Conservation (phyloP, 129 eudicot genomes). For the Flaveria robusta region DNA sequence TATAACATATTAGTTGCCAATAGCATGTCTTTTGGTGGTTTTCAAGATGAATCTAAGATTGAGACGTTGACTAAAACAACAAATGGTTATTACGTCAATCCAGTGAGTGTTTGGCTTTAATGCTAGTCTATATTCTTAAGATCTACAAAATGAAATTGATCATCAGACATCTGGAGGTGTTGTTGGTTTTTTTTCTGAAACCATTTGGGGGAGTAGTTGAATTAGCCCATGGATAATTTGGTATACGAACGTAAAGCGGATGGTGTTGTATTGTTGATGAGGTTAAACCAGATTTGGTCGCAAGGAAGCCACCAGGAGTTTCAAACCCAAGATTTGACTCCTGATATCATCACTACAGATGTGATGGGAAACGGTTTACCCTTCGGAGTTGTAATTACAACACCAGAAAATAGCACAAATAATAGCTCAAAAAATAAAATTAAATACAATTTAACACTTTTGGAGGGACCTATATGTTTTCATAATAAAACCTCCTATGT, state of each 20-base stretch:
- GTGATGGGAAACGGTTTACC: slow-evolving; percentile 98
- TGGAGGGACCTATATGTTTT: slow-evolving; percentile 99
- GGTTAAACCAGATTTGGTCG: slow-evolving; percentile 97
- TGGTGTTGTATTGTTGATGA: slow-evolving; percentile 98
- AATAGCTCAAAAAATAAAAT: slow-evolving; percentile 66
- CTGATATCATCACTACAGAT: slow-evolving; percentile 93
- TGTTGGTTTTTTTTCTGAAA: slow-evolving; percentile 92
- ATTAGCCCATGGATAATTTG: slow-evolving; percentile 82
- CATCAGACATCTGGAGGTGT: slow-evolving; percentile 89
- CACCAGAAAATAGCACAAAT: slow-evolving; percentile 91
- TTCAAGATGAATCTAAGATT: no score
- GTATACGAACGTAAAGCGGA: slow-evolving; percentile 93
- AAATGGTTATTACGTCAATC: no score
- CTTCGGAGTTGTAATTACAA: slow-evolving; percentile 93
- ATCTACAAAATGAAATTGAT: slow-evolving; percentile 88
- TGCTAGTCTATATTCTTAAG: slow-evolving; percentile 71
- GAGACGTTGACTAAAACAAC: no score
- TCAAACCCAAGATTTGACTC: slow-evolving; percentile 83
- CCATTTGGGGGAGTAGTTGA: slow-evolving; percentile 96
- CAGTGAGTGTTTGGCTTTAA: slow-evolving; percentile 81
- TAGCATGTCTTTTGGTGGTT: no score
- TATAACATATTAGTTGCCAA: no score
- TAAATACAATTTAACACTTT: slow-evolving; percentile 78
- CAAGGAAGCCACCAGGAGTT: slow-evolving; percentile 97
- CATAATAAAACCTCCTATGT: slow-evolving; percentile 96